Percentiles rank a stretch among this genome's conserved stretches.
These are phyloP conservation scores for Schwanniomyces yamadae DNA, from an alignment of 805 yeast genomes.

Conservation along the genomic window DNA sequence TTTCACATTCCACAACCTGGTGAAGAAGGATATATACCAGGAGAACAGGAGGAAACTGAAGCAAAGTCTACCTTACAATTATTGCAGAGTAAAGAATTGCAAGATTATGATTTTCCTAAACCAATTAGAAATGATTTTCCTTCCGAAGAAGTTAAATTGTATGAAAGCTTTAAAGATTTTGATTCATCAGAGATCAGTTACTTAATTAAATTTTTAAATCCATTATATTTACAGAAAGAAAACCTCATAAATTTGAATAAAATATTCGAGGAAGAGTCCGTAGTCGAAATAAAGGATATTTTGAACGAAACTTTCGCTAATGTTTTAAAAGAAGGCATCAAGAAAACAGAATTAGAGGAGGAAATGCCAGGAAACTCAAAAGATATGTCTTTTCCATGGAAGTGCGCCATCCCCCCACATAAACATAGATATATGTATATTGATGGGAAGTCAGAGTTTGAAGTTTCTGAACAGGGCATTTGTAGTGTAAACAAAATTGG, in stretches of 20 bases:
- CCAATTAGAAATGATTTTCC: slow-evolving; percentile 46
- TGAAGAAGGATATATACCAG: slow-evolving; percentile 79
- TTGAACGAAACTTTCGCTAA: slow-evolving; percentile 56
- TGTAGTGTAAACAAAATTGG: slow-evolving; percentile 29
- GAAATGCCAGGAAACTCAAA: slow-evolving; percentile 54
- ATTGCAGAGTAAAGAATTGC: slow-evolving; percentile 70
- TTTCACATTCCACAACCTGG: slow-evolving; percentile 95
- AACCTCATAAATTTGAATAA: slow-evolving; percentile 46
- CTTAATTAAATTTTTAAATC: slow-evolving; percentile 56
- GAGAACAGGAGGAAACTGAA: slow-evolving; percentile 79
- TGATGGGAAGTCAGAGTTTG: slow-evolving; percentile 54
- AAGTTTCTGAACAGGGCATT: slow-evolving; percentile 34
- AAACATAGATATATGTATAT: slow-evolving; percentile 84
- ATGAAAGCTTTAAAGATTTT: slow-evolving; percentile 20
- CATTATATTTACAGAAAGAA: slow-evolving; percentile 37
- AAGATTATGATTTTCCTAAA: slow-evolving; percentile 82
- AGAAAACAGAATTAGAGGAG: slow-evolving; percentile 59
- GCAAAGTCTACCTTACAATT: slow-evolving; percentile 76
- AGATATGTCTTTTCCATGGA: slow-evolving; percentile 77
- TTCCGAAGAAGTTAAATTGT: slow-evolving; percentile 34
- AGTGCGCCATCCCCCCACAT: slow-evolving; percentile 89
- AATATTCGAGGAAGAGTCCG: slow-evolving; percentile 64
- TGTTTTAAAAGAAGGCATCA: slow-evolving; percentile 45
- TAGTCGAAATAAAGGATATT: slow-evolving; percentile 64
- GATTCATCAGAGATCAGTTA: slow-evolving; percentile 44